A percentile compares a stretch with the other conserved stretches of the same genome.
Evolutionary conservation across 2,329 filamentous ascomycete genomes (phyloP).

Genomic region (Fusarium sterilihyphosum): DNA sequence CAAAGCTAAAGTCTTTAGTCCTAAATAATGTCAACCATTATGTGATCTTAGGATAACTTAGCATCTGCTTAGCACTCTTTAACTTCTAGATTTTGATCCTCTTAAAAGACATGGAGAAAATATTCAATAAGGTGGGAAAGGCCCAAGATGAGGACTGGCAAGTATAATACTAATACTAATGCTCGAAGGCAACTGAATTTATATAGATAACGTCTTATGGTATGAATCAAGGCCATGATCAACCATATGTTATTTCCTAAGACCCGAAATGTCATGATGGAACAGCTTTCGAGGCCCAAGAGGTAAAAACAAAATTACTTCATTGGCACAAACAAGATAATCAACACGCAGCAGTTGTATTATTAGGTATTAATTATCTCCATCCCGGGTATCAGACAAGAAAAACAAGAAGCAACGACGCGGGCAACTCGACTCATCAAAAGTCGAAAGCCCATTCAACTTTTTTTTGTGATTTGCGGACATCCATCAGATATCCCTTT

Average conservation of each 20-base stretch:
- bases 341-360: constrained; percentile 53
- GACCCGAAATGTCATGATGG: not conserved
- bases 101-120: not conserved
- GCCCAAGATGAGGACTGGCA: not conserved
- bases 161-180: not conserved
- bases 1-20: not conserved
- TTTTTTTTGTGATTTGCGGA: constrained; percentile 35
- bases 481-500: constrained; percentile 30
- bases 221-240: not conserved
- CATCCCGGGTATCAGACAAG: constrained; percentile 55
- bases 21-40: not conserved
- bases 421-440: constrained; percentile 30
- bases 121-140: not conserved
- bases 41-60: not conserved
- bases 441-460: constrained; percentile 28
- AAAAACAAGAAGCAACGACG: constrained; percentile 43
- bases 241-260: not conserved
- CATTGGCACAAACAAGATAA: not conserved
- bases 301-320: not conserved
- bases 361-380: constrained; percentile 58
- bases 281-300: not conserved
- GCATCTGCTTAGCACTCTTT: not conserved
- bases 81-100: not conserved
- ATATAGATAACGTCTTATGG: not conserved
- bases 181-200: not conserved